These are phyloP conservation scores for Chytriomyces sp. DNA, from an alignment of 192 early-diverging fungal species.

Conservation along the genomic window DNA sequence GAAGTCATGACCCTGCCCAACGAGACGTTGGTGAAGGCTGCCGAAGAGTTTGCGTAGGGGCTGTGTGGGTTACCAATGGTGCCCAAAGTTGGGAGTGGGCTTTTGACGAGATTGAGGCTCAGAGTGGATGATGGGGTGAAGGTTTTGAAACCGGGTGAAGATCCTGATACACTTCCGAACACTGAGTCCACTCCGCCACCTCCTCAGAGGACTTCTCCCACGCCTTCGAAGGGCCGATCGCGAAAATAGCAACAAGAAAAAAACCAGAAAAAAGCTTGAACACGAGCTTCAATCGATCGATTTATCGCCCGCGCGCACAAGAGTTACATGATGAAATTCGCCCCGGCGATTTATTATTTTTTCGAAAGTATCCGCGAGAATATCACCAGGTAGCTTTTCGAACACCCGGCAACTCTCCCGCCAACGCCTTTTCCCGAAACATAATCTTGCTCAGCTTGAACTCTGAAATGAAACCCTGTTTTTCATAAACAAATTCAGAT, in stretches of 20 bases:
- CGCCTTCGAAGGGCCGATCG: no score
- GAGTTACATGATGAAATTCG: no score
- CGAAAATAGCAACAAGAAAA: no score
- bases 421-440: conserved; percentile 53
- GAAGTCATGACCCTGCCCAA: conserved; percentile 1
- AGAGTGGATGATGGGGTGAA: conserved; percentile 20
- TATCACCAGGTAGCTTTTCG: conserved; percentile 52
- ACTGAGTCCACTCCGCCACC: no score
- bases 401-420: conserved; percentile 59
- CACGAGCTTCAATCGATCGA: no score
- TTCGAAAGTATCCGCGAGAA: background rate
- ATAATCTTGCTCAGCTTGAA: conserved; percentile 57
- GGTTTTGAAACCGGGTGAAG: conserved; percentile 2
- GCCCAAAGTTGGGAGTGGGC: conserved; percentile 23
- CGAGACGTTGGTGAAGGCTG: conserved; percentile 36
- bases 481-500: no score
- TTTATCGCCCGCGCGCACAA: no score
- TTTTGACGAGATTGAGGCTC: conserved; percentile 26
- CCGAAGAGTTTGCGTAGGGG: conserved; percentile 41
- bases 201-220: no score
- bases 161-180: no score
- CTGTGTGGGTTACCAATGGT: conserved; percentile 33
- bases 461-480: conserved; percentile 45
- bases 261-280: no score
- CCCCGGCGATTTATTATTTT: background rate